Base-by-base conservation (phyloP, 495 filamentous ascomycete species). In the Xylaria flabelliformis region DNA sequence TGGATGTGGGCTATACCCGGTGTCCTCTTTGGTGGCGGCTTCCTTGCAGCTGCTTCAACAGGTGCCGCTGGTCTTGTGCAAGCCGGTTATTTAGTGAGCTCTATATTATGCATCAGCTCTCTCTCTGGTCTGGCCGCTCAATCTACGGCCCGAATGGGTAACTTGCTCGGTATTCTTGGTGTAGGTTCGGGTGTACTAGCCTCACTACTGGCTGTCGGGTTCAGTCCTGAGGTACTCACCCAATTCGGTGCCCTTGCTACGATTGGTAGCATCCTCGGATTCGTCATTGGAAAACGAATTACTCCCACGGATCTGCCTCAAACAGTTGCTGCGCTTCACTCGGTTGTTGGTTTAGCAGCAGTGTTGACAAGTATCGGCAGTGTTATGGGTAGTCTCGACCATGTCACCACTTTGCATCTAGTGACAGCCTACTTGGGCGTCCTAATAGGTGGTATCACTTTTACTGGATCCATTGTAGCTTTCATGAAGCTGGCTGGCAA, bases 341-440 rank as follows among this genome's bases (percentile, higher is more conserved):
- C 92, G 0, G 93, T 95, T 10, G 93, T 95, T 41, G 93, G 93
- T 76, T 83, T 95, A 10, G 92, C 91, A 15, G 93, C 93, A 4
- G 93, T 95, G 13, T 78, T 95, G 73, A 95, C 93, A 36, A 93
- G 91, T 78, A 91, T 94, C 69, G 93, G 92, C 48, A 94, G 91
- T 72, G 92, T 94, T 21, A 86, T 95, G 87, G 90, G 88, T 34
- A 85, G 89, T 50, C 83, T 93, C 21, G 81, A 82, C 9, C 82
- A 93, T 65, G 85, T 93, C 21, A 86, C 91, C 7, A 92, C 88
- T 8, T 83, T 95, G 4, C 92, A 95, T 74, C 83, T 95, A 76
- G 91, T 94, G 32, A 91, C 91, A 13, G 93, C 90, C 0, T 95
- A 95, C 73, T 79, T 94, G 8, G 93, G 93, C 59, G 92, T 95